Percentiles rank a stretch among this genome's conserved stretches.
phyloP scores from a whole-genome alignment of 148 eudicot genomes.

The Heliosperma pusillum region DNA sequence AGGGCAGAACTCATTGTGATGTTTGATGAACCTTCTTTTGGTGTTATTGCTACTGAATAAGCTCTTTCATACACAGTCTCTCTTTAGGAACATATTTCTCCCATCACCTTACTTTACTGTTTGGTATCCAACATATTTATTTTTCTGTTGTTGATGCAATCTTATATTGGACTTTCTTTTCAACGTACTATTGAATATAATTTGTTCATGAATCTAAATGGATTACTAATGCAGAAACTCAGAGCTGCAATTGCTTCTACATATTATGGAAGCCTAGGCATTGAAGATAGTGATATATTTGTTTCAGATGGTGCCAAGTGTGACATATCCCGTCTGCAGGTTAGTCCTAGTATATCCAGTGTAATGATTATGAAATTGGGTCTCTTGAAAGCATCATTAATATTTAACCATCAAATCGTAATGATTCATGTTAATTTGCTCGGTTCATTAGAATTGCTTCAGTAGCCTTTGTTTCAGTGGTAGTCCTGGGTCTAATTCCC shows the following conservation, averaged over 20 bases:
- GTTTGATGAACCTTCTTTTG: too few species aligned
- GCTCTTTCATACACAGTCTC: too few species aligned
- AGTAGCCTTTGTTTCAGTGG: too few species aligned
- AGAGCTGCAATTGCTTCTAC: slow-evolving; percentile 79
- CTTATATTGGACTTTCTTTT: neutral
- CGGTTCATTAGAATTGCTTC: too few species aligned
- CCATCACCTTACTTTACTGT: too few species aligned
- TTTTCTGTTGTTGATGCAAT: neutral
- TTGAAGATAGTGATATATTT: slow-evolving; percentile 83
- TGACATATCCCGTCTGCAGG: slow-evolving; percentile 97
- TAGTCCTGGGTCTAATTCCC: too few species aligned
- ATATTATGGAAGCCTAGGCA: slow-evolving; percentile 63
- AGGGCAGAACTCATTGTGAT: too few species aligned
- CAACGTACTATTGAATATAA: neutral
- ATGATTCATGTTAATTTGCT: too few species aligned
- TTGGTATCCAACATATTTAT: neutral
- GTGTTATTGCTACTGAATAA: too few species aligned
- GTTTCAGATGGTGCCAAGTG: slow-evolving; percentile 97
- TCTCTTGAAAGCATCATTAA: neutral
- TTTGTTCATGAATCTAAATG: neutral
- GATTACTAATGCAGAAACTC: slow-evolving; percentile 42
- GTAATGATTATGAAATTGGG: neutral
- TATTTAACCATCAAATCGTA: too few species aligned
- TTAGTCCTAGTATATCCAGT: slow-evolving; percentile 19
- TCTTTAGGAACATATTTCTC: too few species aligned